Conservation (phyloP, 345 rosid genomes). For the Diplotaxis tenuifolia region DNA sequence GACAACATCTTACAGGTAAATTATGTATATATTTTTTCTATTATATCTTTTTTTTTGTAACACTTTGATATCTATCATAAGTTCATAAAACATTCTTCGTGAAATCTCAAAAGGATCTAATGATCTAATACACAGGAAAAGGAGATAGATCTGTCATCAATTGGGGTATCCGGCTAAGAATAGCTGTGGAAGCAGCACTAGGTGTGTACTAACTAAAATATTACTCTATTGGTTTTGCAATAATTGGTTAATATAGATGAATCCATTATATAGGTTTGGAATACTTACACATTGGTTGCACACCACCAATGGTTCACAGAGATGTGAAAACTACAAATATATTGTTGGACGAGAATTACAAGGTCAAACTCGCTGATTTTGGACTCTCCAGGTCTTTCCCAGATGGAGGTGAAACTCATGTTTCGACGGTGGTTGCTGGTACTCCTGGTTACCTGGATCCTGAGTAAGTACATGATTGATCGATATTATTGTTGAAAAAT, state of each 20-base stretch:
- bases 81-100: neutral
- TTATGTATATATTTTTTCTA: no score
- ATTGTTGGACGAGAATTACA: slow-evolving; percentile 32
- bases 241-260: neutral
- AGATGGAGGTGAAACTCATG: slow-evolving; percentile 19
- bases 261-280: neutral
- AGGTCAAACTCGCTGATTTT: slow-evolving; percentile 47
- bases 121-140: neutral
- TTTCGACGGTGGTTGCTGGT: slow-evolving; percentile 9
- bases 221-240: neutral
- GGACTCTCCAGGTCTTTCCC: slow-evolving; percentile 40
- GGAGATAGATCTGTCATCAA: neutral
- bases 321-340: neutral
- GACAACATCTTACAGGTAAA: slow-evolving; percentile 43
- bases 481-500: no score
- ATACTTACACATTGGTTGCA: neutral
- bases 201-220: neutral
- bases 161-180: neutral
- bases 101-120: neutral
- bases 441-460: slow-evolving; percentile 48
- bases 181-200: neutral
- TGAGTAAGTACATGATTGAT: slow-evolving; percentile 33
- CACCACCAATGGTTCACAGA: neutral
- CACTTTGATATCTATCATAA: no score
- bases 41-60: no score